Evolutionary conservation across 495 filamentous ascomycete species (phyloP).

Genomic region (Penicillium macrosclerotiorum): DNA sequence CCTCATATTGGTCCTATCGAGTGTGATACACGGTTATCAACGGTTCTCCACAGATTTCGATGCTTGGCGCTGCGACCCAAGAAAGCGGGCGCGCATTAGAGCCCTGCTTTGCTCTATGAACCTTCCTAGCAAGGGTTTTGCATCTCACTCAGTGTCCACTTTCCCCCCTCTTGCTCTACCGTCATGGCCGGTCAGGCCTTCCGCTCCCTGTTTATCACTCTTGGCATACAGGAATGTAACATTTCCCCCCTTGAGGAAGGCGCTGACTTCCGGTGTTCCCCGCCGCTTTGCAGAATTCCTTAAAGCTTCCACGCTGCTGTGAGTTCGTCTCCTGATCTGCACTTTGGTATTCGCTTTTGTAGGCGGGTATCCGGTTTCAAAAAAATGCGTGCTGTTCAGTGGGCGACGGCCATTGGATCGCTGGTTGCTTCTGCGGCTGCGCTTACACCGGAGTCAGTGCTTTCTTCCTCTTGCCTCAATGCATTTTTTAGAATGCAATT

Average conservation of each 20-base stretch:
- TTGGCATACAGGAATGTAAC: slow-evolving; percentile 26
- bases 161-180: not conserved
- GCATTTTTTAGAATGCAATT: no score
- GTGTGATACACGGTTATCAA: slow-evolving; percentile 18
- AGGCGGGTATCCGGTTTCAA: slow-evolving; percentile 3
- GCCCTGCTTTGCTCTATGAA: slow-evolving; percentile 2
- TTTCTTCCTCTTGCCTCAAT: not conserved
- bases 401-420: slow-evolving; percentile 17
- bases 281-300: not conserved
- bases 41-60: slow-evolving; percentile 5
- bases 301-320: not conserved
- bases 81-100: slow-evolving; percentile 3
- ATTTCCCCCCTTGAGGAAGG: slow-evolving; percentile 19
- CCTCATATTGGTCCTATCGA: no score
- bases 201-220: slow-evolving; percentile 17
- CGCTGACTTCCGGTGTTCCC: slow-evolving; percentile 3
- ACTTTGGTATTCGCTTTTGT: slow-evolving; percentile 5
- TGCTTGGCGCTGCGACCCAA: slow-evolving; percentile 34
- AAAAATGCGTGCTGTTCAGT: slow-evolving; percentile 18
- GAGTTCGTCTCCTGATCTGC: not conserved
- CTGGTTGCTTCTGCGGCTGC: slow-evolving; percentile 11
- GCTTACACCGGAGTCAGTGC: slow-evolving; percentile 20
- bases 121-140: no score
- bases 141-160: not conserved
- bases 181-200: slow-evolving; percentile 1